Percentiles rank a stretch among this genome's conserved stretches.
Conservation (phyloP, 2,329 filamentous ascomycete genomes). For the Emergomyces africanus region DNA sequence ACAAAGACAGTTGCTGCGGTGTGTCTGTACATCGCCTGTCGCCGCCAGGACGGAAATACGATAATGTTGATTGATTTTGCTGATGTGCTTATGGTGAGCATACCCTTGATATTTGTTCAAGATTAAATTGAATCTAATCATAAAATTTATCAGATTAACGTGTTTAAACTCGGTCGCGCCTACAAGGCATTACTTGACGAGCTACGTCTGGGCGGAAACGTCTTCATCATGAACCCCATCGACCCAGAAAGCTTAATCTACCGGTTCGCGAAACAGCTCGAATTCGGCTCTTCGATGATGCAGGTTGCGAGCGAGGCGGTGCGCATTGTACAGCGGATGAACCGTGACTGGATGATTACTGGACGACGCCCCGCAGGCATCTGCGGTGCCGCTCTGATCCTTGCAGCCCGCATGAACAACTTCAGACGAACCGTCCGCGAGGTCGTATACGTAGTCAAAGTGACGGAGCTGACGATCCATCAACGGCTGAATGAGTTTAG, state of each 20-base stretch:
- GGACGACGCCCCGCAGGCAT: conserved; percentile 87
- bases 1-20: conserved; percentile 80
- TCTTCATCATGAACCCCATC: conserved; percentile 60
- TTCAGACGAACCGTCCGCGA: conserved; percentile 86
- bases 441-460: conserved; percentile 96
- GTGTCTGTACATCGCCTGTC: conserved; percentile 78
- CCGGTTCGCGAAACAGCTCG: conserved; percentile 80
- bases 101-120: background rate
- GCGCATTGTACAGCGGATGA: conserved; percentile 83
- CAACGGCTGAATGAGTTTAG: conserved; percentile 89
- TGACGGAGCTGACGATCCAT: conserved; percentile 84
- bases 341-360: conserved; percentile 92
- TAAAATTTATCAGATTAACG: conserved; percentile 55
- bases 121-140: conserved; percentile 15
- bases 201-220: conserved; percentile 39
- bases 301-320: conserved; percentile 82
- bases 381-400: conserved; percentile 84
- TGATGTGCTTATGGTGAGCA: conserved; percentile 51
- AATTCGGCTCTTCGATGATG: conserved; percentile 71
- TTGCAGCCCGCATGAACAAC: conserved; percentile 97
- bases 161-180: conserved; percentile 79
- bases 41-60: conserved; percentile 64
- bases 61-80: conserved; percentile 94
- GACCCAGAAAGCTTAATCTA: conserved; percentile 84
- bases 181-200: conserved; percentile 70